Evolutionary conservation across 2,329 filamentous ascomycete species (phyloP), one percentile per base, ranked within the genome.

Genomic region (Fusarium clavum): DNA sequence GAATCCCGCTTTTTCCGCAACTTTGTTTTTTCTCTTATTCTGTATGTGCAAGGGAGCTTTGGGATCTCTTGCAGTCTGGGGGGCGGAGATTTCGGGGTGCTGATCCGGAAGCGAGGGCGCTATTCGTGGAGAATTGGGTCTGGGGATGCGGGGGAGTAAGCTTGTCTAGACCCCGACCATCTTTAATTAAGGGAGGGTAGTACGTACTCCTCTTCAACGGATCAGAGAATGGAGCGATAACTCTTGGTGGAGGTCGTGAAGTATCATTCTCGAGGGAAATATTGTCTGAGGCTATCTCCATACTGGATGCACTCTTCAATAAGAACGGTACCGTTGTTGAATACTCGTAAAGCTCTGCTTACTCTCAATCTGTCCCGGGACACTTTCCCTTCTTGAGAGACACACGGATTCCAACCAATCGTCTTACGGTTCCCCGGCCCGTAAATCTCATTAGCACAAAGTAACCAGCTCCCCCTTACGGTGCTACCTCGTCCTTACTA

Each of bases 101-200:
- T 51, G 65, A 51, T 51, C 69, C 69, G 70, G 44, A 48, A 44
- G 22, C 22, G 41, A 49, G 25, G 46, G n/a, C 20, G 10, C 44
- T 51, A 64, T 72, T 71, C 66, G 69, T 70, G 69, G 69, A 70
- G 58, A 58, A 70, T 61, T 57, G 44, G 48, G 32, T 27, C 16
- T 32, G 25, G 51, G 27, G 63, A 61, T 72, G 69, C 66, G 68
- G 69, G 69, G 69, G 56, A 70, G 53, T 54, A 57, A 67, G 54
- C 67, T 64, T 48, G 44, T 45, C 25, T 52, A 25, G 14, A 60
- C 20, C 56, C 34, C 44, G 20, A 51, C 30, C 24, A 52, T 25
- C 12, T 44, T 25, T 25, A 30, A 24, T 27, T 24, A 30, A 10
- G 13, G 30, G n/a, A 25, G 40, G 13, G 6, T 7, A 18, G 24